Evolutionary conservation across 2,329 filamentous ascomycete species (phyloP).

Genomic region (Lachnellula cervina): DNA sequence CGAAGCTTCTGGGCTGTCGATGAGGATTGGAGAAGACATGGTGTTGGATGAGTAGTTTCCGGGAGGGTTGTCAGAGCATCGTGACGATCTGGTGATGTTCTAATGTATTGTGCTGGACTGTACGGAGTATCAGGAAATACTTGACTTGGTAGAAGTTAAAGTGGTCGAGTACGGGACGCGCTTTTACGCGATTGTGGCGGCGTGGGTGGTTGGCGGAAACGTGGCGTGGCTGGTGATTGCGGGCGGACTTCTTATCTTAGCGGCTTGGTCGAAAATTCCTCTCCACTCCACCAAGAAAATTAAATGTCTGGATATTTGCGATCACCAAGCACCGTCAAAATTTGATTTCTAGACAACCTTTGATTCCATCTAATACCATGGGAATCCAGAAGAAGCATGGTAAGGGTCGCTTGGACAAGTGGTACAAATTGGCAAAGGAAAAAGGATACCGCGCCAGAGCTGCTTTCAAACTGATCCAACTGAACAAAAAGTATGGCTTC

Average conservation of each 20-base stretch:
- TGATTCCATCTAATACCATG: constrained; percentile 48
- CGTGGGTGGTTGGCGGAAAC: background rate
- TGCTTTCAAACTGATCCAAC: constrained; percentile 94
- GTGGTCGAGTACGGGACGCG: background rate
- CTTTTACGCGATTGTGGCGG: background rate
- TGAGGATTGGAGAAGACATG: constrained; percentile 3
- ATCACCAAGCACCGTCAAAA: background rate
- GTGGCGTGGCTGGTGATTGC: background rate
- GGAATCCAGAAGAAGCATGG: constrained; percentile 98
- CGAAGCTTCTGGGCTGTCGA: background rate
- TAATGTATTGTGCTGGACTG: background rate
- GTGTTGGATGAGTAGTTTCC: background rate
- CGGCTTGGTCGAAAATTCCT: constrained; percentile 8
- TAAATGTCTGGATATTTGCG: constrained; percentile 1
- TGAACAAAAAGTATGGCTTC: constrained; percentile 99
- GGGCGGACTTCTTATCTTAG: constrained; percentile 6
- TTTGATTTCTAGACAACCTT: background rate
- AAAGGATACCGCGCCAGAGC: constrained; percentile 94
- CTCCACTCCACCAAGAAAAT: background rate
- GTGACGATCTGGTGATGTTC: too few relatives aligned
- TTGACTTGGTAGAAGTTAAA: background rate
- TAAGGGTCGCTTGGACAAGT: constrained; percentile 97
- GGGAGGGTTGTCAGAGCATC: background rate
- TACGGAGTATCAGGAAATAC: background rate
- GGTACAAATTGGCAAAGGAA: constrained; percentile 98